Percentiles rank a stretch among this genome's conserved stretches.
Evolutionary conservation across 768 basidiomycete species (phyloP).

Genomic region (Erythrobasidium yunnanense): DNA sequence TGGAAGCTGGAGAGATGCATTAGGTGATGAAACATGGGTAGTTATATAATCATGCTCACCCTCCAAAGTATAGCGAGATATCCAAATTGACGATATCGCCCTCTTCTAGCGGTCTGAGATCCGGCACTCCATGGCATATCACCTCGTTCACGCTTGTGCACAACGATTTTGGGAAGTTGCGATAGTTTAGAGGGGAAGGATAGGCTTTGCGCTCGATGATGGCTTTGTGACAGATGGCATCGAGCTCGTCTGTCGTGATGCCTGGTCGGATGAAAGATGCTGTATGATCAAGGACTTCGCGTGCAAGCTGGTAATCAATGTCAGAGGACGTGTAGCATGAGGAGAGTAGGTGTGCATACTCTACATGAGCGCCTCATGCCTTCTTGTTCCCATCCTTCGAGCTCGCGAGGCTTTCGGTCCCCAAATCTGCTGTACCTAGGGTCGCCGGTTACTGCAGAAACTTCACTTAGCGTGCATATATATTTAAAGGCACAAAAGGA

Average conservation of each 20-base stretch:
- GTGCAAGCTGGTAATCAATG: constrained; percentile 52
- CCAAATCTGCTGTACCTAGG: constrained; percentile 42
- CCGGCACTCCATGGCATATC: constrained; percentile 66
- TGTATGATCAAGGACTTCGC: constrained; percentile 87
- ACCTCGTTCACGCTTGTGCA: constrained; percentile 94
- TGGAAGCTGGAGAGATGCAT: constrained; percentile 51
- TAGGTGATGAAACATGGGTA: not conserved
- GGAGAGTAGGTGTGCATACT: constrained; percentile 48
- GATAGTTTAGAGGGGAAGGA: constrained; percentile 86
- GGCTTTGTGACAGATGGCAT: constrained; percentile 84
- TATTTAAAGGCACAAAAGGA: not conserved
- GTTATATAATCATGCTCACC: constrained; percentile 37
- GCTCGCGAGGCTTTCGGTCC: constrained; percentile 50
- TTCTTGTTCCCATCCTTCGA: constrained; percentile 57
- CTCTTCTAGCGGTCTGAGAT: constrained; percentile 57
- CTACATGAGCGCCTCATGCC: constrained; percentile 78
- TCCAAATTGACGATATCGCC: constrained; percentile 97
- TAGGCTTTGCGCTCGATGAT: constrained; percentile 82
- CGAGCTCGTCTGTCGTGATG: constrained; percentile 88
- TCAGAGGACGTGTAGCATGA: not conserved
- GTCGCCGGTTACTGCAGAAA: constrained; percentile 31
- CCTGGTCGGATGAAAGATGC: constrained; percentile 80
- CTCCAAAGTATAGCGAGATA: constrained; percentile 66
- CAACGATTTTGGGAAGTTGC: constrained; percentile 82
- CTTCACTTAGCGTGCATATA: constrained; percentile 20